Base-by-base conservation (phyloP, 176 grass and related monocot genomes). In the bread wheat (Triticum aestivum) region DNA sequence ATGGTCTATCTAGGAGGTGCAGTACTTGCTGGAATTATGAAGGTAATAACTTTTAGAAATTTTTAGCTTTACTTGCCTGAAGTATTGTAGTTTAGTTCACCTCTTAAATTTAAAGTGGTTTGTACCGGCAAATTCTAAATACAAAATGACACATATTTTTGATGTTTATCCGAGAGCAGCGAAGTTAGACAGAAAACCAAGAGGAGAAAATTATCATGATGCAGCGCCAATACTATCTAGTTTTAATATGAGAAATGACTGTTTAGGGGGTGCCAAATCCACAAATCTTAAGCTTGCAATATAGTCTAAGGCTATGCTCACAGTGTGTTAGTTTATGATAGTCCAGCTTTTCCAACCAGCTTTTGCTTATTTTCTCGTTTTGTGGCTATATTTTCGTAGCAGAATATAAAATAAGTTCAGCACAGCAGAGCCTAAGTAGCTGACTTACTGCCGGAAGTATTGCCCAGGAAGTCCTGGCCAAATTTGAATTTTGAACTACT, bases 21-120 rank as follows among this genome's bases (percentile, higher is more conserved):
- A 20, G 94, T 99, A 35, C 97, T 99, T 32, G 94, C 97, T 90
- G 92, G 97, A 87, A 99, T 99, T 77, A 99, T 96, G 97, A 98
- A 98, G 92, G 97, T 99, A 74, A 21, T 81, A 29, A 64, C 29
- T n/a, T 61, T 8, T 1, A 32, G 74, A 56, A 79, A 2, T 10
- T 17, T 79, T 32, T 32, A 49, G 52, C 39, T 62, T 59, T 62
- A 38, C 11, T 62, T 34, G 61, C 5, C 17, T 6, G 4, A 45
- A 52, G 17, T 1, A 12, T 52, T 52, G n/a, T 35, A 49, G 27
- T 27, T 82, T 18, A 11, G 17, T 82, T 75, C 42, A 75, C n/a
- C 6, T 34, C 41, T 11, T 44, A 21, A 70, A 47, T 29, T 75
- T 49, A 49, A 42, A 75, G 17, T 42, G 42, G 42, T 49, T 15